Conservation (phyloP, 176 grass and related monocot species). For the Cenchrus purpureus region DNA sequence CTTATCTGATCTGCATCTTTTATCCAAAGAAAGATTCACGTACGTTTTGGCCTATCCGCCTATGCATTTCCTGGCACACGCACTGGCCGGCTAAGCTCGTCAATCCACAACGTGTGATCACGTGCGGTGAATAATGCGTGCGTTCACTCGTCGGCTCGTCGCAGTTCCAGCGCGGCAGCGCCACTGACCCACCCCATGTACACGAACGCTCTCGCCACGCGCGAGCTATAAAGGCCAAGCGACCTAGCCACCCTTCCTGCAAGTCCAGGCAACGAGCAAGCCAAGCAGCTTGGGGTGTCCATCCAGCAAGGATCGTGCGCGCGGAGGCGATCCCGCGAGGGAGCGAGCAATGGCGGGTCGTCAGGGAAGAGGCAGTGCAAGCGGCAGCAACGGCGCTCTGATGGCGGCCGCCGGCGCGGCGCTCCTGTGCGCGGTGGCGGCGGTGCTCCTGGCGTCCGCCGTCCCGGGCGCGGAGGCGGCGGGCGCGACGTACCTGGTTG, state of each 20-base stretch:
- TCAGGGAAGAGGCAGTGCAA: constrained; percentile 42
- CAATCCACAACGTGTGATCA: background rate
- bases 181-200: background rate
- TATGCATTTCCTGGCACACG: no score
- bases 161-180: no score
- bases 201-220: background rate
- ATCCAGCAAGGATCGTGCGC: no score
- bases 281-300: no score
- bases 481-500: constrained; percentile 40
- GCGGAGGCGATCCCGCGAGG: no score
- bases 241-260: background rate
- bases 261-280: background rate
- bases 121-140: background rate
- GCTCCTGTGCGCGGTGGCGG: background rate
- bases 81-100: no score
- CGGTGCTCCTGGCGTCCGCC: constrained; percentile 1
- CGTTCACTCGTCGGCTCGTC: background rate
- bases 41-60: no score
- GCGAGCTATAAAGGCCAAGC: constrained; percentile 2
- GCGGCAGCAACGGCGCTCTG: background rate
- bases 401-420: background rate
- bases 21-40: background rate
- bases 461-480: background rate
- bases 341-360: constrained; percentile 4
- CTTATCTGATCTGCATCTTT: background rate